These are phyloP conservation scores for Misopates orontium DNA, from an alignment of 257 asterid genomes.

Conservation along the genomic window DNA sequence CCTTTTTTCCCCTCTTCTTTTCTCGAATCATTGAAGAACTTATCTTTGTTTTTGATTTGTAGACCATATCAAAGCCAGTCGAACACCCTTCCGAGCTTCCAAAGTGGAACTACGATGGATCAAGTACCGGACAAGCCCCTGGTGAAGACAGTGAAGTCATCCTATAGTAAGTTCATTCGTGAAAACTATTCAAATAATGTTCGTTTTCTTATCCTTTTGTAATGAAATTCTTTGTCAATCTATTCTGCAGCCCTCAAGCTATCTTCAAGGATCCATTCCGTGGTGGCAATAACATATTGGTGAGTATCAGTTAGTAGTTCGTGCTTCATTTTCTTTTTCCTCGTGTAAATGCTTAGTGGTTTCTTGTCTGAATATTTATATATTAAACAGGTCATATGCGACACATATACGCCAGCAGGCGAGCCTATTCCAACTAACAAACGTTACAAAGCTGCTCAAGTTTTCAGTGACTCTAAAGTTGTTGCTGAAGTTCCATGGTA, in stretches of 20 bases:
- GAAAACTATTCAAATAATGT: neutral
- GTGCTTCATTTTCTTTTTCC: conserved; percentile 3
- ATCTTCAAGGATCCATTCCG: conserved; percentile 98
- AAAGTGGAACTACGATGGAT: conserved; percentile 98
- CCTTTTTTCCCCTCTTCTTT: neutral
- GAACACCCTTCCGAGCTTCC: conserved; percentile 96
- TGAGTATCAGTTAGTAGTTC: conserved; percentile 36
- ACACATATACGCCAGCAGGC: conserved; percentile 90
- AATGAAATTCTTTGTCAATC: conserved; percentile 23
- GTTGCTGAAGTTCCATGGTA: conserved; percentile 89
- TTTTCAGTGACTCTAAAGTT: conserved; percentile 82
- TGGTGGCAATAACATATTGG: conserved; percentile 96
- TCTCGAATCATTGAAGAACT: conserved; percentile 1
- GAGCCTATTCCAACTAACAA: conserved; percentile 98
- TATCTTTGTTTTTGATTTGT: conserved; percentile 26
- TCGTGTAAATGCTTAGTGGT: too few relatives aligned
- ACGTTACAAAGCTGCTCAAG: conserved; percentile 82
- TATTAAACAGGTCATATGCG: conserved; percentile 77
- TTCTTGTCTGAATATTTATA: neutral
- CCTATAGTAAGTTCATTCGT: conserved; percentile 67
- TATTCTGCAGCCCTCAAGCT: conserved; percentile 81
- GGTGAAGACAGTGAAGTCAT: conserved; percentile 99
- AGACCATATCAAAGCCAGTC: conserved; percentile 87
- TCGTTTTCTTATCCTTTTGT: neutral
- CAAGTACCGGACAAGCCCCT: conserved; percentile 99